Conservation (phyloP, 371 early-diverging fungal species). For the Quaeritorhiza haematococci region DNA sequence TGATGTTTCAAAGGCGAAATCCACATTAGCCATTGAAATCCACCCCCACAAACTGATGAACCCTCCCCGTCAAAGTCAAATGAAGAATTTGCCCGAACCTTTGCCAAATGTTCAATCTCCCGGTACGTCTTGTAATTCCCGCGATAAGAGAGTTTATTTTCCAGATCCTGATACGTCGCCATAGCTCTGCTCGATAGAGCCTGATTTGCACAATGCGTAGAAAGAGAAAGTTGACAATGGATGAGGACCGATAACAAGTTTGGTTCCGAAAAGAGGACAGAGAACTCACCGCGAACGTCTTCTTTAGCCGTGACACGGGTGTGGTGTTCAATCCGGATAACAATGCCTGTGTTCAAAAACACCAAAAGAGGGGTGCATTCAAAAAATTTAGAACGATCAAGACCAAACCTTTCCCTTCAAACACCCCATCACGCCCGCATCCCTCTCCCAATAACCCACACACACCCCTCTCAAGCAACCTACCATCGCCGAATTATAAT, state of each 20-base stretch:
- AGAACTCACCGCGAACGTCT: conserved; percentile 18
- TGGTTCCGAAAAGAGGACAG: background rate
- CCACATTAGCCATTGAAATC: too few species aligned
- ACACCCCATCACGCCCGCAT: too few species aligned
- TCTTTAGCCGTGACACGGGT: conserved; percentile 29
- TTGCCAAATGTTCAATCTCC: background rate
- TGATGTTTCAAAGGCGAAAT: too few species aligned
- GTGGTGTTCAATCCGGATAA: conserved; percentile 29
- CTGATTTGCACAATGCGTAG: background rate
- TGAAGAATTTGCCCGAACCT: conserved; percentile 6
- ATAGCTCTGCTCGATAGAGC: conserved; percentile 6
- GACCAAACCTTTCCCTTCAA: too few species aligned
- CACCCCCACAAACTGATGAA: conserved; percentile 7
- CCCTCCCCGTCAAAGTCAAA: conserved; percentile 15
- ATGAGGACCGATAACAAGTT: background rate
- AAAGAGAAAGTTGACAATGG: background rate
- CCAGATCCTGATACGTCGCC: conserved; percentile 20
- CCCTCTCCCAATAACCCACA: background rate
- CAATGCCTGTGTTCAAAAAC: conserved; percentile 14
- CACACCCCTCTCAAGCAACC: background rate
- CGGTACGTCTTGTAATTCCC: conserved; percentile 25
- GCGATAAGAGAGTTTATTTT: conserved; percentile 17
- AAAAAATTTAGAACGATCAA: too few species aligned
- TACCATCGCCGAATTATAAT: conserved; percentile 32
- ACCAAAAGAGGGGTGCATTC: too few species aligned